A percentile compares a stretch with the other conserved stretches of the same genome.
These are phyloP conservation scores for Tuber aestivum DNA, from an alignment of 495 filamentous ascomycete genomes.

Conservation along the genomic window DNA sequence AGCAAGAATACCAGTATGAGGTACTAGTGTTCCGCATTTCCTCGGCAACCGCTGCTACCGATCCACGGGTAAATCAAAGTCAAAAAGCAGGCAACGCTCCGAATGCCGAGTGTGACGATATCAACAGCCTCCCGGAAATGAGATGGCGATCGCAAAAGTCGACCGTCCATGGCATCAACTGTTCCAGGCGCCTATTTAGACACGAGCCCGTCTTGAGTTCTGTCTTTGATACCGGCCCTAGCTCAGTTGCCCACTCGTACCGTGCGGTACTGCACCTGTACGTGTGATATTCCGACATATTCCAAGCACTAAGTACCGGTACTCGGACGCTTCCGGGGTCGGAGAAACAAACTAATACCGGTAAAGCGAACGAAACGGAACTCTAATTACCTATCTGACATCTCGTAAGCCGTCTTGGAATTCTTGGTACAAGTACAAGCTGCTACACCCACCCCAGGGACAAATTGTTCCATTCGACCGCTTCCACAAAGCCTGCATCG, in stretches of 20 bases:
- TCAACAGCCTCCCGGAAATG: background rate
- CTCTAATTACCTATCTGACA: background rate
- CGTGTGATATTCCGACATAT: too few relatives aligned
- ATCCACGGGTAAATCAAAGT: background rate
- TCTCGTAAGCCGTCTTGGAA: slow-evolving; percentile 2
- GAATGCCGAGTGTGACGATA: background rate
- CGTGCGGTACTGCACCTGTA: too few relatives aligned
- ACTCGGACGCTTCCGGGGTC: background rate
- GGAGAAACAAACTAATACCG: slow-evolving; percentile 1
- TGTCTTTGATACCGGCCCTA: background rate
- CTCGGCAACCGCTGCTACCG: background rate
- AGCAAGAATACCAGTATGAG: too few relatives aligned
- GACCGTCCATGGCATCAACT: background rate
- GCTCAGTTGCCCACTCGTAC: background rate
- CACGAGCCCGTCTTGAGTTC: background rate
- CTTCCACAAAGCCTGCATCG: background rate
- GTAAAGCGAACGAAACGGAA: background rate
- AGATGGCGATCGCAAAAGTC: background rate
- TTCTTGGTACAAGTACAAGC: background rate
- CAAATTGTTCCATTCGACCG: background rate
- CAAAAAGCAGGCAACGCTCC: background rate
- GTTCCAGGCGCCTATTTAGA: background rate
- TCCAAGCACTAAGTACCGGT: background rate
- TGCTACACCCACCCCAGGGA: background rate
- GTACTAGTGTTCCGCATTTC: background rate